Conservation (phyloP, 345 rosid genomes). For the Iberis pinnata region DNA sequence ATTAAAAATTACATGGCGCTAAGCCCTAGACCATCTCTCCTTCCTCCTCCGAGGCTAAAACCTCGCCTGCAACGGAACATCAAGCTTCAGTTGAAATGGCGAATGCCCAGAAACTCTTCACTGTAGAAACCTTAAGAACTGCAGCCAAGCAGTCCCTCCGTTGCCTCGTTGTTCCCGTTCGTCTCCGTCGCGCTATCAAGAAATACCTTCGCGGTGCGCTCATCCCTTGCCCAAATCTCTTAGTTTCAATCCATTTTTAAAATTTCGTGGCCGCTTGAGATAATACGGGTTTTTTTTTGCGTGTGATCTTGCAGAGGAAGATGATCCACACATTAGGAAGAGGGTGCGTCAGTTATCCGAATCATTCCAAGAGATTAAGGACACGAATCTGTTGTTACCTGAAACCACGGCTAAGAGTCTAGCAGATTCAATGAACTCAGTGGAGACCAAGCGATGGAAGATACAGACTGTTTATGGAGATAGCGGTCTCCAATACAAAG, state of each 20-base stretch:
- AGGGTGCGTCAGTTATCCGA: slow-evolving; percentile 66
- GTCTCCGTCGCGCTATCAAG: slow-evolving; percentile 87
- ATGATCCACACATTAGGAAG: slow-evolving; percentile 72
- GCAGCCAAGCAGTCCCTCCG: slow-evolving; percentile 69
- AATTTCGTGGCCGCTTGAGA: background rate
- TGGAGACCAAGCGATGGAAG: slow-evolving; percentile 82
- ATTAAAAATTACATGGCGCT: no score
- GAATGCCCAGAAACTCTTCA: slow-evolving; percentile 38
- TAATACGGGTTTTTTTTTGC: background rate
- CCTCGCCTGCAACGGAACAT: slow-evolving; percentile 12
- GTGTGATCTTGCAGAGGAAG: slow-evolving; percentile 44
- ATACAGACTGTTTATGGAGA: slow-evolving; percentile 78
- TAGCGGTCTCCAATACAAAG: slow-evolving; percentile 64
- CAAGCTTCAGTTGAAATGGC: slow-evolving; percentile 39
- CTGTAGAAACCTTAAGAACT: slow-evolving; percentile 49
- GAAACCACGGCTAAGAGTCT: slow-evolving; percentile 56
- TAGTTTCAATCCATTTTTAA: background rate
- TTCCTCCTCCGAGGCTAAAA: background rate
- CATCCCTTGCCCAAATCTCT: background rate
- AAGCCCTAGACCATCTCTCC: slow-evolving; percentile 11
- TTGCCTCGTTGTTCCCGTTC: slow-evolving; percentile 63
- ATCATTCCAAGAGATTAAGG: slow-evolving; percentile 63
- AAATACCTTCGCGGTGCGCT: slow-evolving; percentile 59
- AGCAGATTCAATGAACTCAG: slow-evolving; percentile 71
- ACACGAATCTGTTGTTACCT: slow-evolving; percentile 45